phyloP scores from a whole-genome alignment of 2,329 filamentous ascomycete genomes.

The Pestalotiopsis sp. region DNA sequence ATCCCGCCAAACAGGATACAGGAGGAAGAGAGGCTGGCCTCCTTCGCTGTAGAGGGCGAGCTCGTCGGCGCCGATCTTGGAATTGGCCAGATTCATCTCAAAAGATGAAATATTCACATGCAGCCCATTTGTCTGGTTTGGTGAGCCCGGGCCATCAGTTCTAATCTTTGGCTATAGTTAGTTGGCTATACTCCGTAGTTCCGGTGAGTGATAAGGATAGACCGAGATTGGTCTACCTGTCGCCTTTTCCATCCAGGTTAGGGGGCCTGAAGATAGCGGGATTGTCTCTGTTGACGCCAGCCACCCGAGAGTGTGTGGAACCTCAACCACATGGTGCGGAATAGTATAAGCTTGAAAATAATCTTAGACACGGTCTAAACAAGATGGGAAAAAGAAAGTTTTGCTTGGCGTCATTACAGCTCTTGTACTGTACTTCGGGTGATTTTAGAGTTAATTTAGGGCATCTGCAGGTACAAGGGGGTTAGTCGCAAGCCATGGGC shows the following conservation, averaged over 20 bases:
- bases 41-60: not conserved
- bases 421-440: not conserved
- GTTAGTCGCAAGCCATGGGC: not conserved
- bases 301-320: not conserved
- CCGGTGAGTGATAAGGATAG: not conserved
- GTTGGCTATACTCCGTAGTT: too few relatives aligned
- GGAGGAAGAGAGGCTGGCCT: not conserved
- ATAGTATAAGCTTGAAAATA: not conserved
- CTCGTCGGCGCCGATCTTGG: not conserved
- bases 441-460: conserved; percentile 6
- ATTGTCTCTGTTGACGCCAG: not conserved
- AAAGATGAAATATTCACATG: not conserved
- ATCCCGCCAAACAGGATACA: not conserved
- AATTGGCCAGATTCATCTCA: not conserved
- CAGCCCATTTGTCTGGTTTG: not conserved
- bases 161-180: not conserved
- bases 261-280: not conserved
- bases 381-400: not conserved
- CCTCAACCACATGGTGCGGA: not conserved
- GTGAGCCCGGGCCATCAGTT: not conserved
- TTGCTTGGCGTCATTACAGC: not conserved
- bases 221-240: not conserved
- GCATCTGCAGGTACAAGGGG: conserved; percentile 7
- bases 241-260: not conserved
- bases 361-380: not conserved